Evolutionary conservation across 805 yeast genomes (phyloP), one percentile per base, ranked within the genome.

Genomic region (Priceomyces medius): DNA sequence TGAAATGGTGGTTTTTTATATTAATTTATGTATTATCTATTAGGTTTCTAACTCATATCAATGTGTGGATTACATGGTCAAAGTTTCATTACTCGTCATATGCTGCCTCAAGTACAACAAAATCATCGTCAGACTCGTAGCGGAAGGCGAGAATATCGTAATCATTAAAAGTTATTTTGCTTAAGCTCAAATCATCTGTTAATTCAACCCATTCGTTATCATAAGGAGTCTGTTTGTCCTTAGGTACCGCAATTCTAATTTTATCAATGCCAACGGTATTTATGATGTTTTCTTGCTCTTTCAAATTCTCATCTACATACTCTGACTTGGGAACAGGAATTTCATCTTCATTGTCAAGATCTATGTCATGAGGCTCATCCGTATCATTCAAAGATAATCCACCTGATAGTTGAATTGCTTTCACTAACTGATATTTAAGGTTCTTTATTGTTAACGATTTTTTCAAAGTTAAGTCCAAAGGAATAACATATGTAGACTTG

Each of bases 381-480:
- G 56, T 52, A 4, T 59, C 58, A 3, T 48, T 55, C 1, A 71
- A 54, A 3, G 42, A 48, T 27, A 75, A 51, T 0, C 84, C 84
- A 2, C 84, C 84, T 0, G 78, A 64, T 2, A 58, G 46, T 42
- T 71, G 68, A 19, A 80, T 66, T 19, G 72, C 67, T 4, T 54
- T 50, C 1, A 58, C 56, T 18, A 80, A 59, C 14, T 54, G 40
- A 3, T 45, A 40, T 38, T 50, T 47, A 37, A 67, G 42, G 27
- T 44, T 40, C 6, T 50, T 39, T 8, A 56, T n/a, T 2, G 60
- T 50, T n/a, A 48, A 43, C 18, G 53, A 47, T 7, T 43, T 37
- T 38, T 48, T 49, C 28, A 27, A 42, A 41, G 35, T 37, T 27
- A 61, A 47, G 9, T 53, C 53, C 7, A 67, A 39, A 0, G 67